Evolutionary conservation across 192 early-diverging fungal species (phyloP), one percentile per base, ranked within the genome.

Genomic region (Umbelopsis vinacea): DNA sequence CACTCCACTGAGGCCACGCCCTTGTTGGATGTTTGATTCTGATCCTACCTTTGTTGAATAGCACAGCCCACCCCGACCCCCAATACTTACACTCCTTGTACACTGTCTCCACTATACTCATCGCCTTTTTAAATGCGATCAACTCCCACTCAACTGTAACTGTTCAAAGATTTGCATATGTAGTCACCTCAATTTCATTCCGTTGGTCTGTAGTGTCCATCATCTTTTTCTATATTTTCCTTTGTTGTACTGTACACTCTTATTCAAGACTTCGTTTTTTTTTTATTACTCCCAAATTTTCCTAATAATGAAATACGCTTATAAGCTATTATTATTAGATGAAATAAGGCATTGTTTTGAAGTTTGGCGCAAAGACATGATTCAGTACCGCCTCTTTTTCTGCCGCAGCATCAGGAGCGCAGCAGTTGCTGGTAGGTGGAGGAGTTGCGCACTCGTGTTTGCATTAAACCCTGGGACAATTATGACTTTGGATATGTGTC

Each of bases 1-100:
- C 50, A 54, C 48, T 54, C 67, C 21, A 54, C 68, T 66, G 73
- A 74, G 48, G 73, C 52, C 29, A 74, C 73, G 29, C 73, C 73
- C 33, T 46, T 74, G 21, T 45, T 74, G 23, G 57, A 63, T 37
- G 57, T 63, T 26, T 63, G 33, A 63, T 63, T 37, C 35, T 17
- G 1, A 35, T n/a, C 29, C 26, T 37, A 17, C 57, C 8, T 37
- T 63, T 29, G 15, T 29, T 38, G 57, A 19, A 37, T 29, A 63
- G 23, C 57, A 37, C 29, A 63, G 57, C 17, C 33, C 26, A n/a
- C 17, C 26, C 57, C 57, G 12, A 37, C 26, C 33, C 33, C 33
- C 33, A 14, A 63, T n/a, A 22, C 57, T 50, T 50, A 15, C 48
- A 50, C 48, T 63, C 57, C 33, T 63, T 63, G 57, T 63, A 63